Evolutionary conservation across 2,329 filamentous ascomycete species (phyloP).

Genomic region (Verticillium tricorpus): DNA sequence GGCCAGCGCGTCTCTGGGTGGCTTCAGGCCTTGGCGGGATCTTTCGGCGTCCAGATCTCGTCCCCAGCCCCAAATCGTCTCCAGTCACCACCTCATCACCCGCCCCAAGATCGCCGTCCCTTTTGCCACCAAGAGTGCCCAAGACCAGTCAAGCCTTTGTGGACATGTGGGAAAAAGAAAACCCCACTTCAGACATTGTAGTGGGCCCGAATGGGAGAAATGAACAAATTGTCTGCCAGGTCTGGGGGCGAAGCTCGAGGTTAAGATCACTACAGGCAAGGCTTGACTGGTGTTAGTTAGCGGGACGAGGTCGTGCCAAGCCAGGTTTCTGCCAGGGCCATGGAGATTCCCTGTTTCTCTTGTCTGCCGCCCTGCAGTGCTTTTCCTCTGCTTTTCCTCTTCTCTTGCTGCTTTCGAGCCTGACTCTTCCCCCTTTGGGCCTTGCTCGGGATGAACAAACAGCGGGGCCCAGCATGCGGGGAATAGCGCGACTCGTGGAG

Average conservation of each 20-base stretch:
- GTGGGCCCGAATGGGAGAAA: background rate
- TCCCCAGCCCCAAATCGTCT: background rate
- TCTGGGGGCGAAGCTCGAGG: background rate
- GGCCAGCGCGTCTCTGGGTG: background rate
- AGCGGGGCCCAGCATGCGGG: background rate
- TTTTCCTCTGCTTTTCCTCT: background rate
- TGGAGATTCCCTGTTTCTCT: background rate
- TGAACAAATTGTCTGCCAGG: background rate
- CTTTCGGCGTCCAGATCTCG: background rate
- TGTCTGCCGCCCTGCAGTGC: background rate
- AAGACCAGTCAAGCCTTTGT: background rate
- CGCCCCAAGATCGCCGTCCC: background rate
- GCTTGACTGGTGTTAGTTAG: background rate
- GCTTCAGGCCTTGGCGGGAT: background rate
- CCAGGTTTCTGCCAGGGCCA: background rate
- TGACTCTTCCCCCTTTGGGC: background rate
- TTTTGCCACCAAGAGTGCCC: background rate
- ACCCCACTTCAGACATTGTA: background rate
- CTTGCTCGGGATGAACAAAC: background rate
- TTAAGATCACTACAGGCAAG: background rate
- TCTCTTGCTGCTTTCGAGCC: background rate
- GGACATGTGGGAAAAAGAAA: background rate
- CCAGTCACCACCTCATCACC: background rate
- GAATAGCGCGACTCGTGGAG: background rate
- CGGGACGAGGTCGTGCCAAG: background rate